Evolutionary conservation across 768 basidiomycete species (phyloP).

Genomic region (Glaciozyma antarctica): DNA sequence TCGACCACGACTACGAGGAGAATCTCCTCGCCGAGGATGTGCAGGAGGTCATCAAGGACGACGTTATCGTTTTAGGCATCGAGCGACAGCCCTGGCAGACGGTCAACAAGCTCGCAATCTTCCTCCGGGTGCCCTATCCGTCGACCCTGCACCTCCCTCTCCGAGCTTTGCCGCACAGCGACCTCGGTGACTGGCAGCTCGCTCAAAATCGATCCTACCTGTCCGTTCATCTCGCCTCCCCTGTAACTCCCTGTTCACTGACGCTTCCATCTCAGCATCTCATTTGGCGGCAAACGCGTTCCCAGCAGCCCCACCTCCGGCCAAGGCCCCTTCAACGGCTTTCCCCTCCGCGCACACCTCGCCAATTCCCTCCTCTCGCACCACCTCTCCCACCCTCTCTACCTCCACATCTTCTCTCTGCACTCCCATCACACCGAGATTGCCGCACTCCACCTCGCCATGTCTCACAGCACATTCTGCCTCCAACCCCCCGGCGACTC

Average conservation of each 20-base stretch:
- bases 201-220: not conserved
- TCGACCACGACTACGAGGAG: slow-evolving; percentile 1
- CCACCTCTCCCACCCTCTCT: not conserved
- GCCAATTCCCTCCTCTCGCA: not conserved
- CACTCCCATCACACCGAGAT: not conserved
- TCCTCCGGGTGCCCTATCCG: not conserved
- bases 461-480: slow-evolving; percentile 5
- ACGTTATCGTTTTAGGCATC: not conserved
- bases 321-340: slow-evolving; percentile 9
- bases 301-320: not conserved
- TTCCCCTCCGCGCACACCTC: slow-evolving; percentile 9
- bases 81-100: not conserved
- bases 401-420: not conserved
- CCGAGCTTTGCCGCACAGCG: not conserved
- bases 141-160: not conserved
- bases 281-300: not conserved
- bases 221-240: not conserved
- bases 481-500: slow-evolving; percentile 17
- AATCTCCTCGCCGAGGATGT: not conserved
- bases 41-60: not conserved
- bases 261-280: not conserved
- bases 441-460: slow-evolving; percentile 8
- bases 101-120: not conserved
- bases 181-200: not conserved
- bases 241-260: not conserved